Evolutionary conservation across 2,329 filamentous ascomycete genomes (phyloP), one percentile per base, ranked within the genome.

Genomic region (Cladosporium phlei): DNA sequence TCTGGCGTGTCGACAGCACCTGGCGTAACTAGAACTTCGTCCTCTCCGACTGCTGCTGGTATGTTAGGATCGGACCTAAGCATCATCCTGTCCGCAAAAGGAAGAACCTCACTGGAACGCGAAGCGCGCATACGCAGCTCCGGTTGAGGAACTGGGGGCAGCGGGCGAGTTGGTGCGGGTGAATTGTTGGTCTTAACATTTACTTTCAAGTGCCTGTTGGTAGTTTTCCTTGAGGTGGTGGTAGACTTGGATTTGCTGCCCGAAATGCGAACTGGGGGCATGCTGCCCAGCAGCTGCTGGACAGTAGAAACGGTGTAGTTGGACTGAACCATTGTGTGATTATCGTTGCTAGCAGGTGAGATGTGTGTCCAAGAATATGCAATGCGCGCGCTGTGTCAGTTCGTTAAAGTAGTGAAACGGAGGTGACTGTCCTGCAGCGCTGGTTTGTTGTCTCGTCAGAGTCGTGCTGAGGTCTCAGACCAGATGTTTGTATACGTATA

Each of bases 301-400:
- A 35, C 44, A 12, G 34, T 39, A 14, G 44, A 38, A 19, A 47
- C 44, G n/a, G 37, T 39, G 25, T 47, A 47, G 22, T 39, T 32
- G 17, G 34, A 32, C 5, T 35, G 27, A 20, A 39, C 34, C 44
- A 47, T 47, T 24, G 19, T 35, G 11, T 37, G 30, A 16, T 37
- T n/a, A 12, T 20, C 9, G n/a, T n/a, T n/a, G n/a, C n/a, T n/a
- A n/a, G n/a, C n/a, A n/a, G n/a, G n/a, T n/a, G n/a, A n/a, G n/a
- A 12, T 34, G 16, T 25, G 24, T 28, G 10, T 39, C 25, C 10
- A n/a, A 3, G 11, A 30, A 30, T 5, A 14, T 30, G 19, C 9
- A 11, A 25, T 20, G 35, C 35, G 35, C 5, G 10, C 17, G n/a
- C n/a, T n/a, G n/a, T n/a, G n/a, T n/a, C n/a, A n/a, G n/a, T 38